Base-by-base conservation (phyloP, 2,329 filamentous ascomycete genomes). In the Trichoderma gracile region DNA sequence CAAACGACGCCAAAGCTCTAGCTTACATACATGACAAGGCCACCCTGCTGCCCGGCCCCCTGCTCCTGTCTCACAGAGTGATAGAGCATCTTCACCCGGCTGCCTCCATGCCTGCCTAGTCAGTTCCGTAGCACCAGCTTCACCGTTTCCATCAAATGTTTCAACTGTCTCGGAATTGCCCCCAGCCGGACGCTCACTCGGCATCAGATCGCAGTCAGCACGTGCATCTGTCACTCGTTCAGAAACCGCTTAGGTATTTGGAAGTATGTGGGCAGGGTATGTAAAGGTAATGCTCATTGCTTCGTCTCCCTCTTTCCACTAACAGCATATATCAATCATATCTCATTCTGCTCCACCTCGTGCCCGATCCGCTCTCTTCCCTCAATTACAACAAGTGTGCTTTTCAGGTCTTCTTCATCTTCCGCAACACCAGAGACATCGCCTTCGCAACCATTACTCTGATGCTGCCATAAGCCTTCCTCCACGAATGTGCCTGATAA, bases 401-500 rank as follows among this genome's bases (percentile, higher is more conserved):
- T 55, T 55, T 54, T 40, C 10, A 19, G 21, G 23, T 52, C 52
- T 14, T 38, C 33, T 14, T 38, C 12, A 12, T 3, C 33, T 61
- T 23, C 57, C 57, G 43, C 30, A 45, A 61, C 46, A 61, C 45
- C 38, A 45, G 23, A 53, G 45, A 47, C 47, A 30, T 53, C 47
- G 47, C 58, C 58, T 53, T 61, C 15, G 40, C 30, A 53, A 46
- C 59, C 59, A 54, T 54, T 25, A 54, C 21, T 40, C 45, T 40
- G 38, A 42, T 57, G 30, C 53, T 25, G 52, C 17, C 45, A 4
- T 33, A 42, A 50, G 43, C 49, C 25, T 53, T 42, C 43, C 52
- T 52, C 12, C 17, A 52, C 46, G 58, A 52, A 40, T 64, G 54
- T 63, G 60, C 66, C 58, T 49, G 43, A 67, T 66, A 21, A 68